phyloP scores from a whole-genome alignment of 2,329 filamentous ascomycete species.

The Colletotrichum agaves region DNA sequence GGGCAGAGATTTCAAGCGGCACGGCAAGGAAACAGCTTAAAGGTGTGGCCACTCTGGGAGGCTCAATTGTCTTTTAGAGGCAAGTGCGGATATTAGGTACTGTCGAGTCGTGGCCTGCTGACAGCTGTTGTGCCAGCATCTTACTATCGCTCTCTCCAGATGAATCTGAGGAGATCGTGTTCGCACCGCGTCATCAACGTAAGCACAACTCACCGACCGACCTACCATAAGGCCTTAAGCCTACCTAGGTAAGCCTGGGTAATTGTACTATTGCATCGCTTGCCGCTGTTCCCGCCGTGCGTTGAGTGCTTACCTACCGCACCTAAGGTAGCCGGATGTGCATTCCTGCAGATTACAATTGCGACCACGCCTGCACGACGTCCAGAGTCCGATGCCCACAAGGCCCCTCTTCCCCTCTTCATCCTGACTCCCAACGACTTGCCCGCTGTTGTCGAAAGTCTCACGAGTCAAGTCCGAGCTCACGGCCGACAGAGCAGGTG shows the following conservation, averaged over 20 bases:
- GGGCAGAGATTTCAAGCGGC: slow-evolving; percentile 18
- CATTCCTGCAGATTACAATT: background rate
- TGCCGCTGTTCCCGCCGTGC: too few species aligned
- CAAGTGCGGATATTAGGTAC: background rate
- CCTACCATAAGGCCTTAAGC: too few species aligned
- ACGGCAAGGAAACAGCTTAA: slow-evolving; percentile 12
- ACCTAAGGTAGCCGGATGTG: too few species aligned
- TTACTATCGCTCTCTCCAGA: too few species aligned
- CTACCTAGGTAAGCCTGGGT: too few species aligned
- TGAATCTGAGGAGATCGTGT: too few species aligned
- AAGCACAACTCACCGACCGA: too few species aligned
- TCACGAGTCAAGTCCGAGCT: slow-evolving; percentile 28
- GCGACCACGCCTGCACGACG: background rate
- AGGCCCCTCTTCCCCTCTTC: slow-evolving; percentile 30
- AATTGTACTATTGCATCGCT: too few species aligned
- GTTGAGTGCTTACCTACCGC: too few species aligned
- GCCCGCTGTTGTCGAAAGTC: slow-evolving; percentile 11
- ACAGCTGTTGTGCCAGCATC: background rate
- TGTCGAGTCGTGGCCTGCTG: background rate
- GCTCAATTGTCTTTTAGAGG: background rate
- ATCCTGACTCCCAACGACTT: slow-evolving; percentile 3
- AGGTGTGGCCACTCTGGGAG: slow-evolving; percentile 5
- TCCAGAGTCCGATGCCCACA: background rate
- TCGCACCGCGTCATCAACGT: too few species aligned
- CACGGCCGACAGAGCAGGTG: background rate